A percentile compares a stretch with the other conserved stretches of the same genome.
These are phyloP conservation scores for Xylaria grammica DNA, from an alignment of 495 filamentous ascomycete genomes.

Conservation along the genomic window DNA sequence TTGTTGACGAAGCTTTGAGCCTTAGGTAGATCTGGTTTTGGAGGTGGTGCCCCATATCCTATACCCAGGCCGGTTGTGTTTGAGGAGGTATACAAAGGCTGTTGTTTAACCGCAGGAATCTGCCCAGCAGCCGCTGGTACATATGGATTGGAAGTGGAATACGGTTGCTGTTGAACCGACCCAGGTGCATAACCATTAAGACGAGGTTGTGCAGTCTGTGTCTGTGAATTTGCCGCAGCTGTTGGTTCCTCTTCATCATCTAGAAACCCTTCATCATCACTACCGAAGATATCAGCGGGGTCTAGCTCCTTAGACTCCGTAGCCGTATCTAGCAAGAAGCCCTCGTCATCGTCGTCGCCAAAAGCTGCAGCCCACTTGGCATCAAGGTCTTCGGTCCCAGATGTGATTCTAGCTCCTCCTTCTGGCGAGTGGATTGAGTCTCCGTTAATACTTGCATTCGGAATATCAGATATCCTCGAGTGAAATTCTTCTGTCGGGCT, in stretches of 20 bases:
- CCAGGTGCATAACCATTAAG: constrained; percentile 46
- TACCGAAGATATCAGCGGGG: constrained; percentile 64
- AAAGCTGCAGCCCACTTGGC: constrained; percentile 85
- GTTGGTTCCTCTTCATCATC: constrained; percentile 57
- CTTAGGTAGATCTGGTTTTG: constrained; percentile 53
- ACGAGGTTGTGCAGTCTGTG: constrained; percentile 38
- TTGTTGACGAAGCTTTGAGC: constrained; percentile 86
- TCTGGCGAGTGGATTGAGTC: constrained; percentile 37
- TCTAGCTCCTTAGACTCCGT: constrained; percentile 49
- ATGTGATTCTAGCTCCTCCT: constrained; percentile 19
- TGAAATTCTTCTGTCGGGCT: constrained; percentile 34
- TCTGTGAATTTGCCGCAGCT: constrained; percentile 21
- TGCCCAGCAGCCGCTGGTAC: constrained; percentile 36
- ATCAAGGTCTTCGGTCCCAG: constrained; percentile 60
- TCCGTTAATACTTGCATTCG: constrained; percentile 30
- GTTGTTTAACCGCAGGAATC: constrained; percentile 34
- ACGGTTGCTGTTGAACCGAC: constrained; percentile 32
- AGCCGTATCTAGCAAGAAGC: constrained; percentile 47
- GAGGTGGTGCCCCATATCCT: constrained; percentile 46
- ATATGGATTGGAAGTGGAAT: constrained; percentile 43
- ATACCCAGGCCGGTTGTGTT: constrained; percentile 48
- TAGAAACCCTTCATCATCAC: constrained; percentile 76
- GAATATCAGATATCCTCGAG: constrained; percentile 23
- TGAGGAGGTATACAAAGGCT: constrained; percentile 44
- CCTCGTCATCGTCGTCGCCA: constrained; percentile 76